Conservation (phyloP, 2,329 filamentous ascomycete species). For the Paradendryphiella salina region DNA sequence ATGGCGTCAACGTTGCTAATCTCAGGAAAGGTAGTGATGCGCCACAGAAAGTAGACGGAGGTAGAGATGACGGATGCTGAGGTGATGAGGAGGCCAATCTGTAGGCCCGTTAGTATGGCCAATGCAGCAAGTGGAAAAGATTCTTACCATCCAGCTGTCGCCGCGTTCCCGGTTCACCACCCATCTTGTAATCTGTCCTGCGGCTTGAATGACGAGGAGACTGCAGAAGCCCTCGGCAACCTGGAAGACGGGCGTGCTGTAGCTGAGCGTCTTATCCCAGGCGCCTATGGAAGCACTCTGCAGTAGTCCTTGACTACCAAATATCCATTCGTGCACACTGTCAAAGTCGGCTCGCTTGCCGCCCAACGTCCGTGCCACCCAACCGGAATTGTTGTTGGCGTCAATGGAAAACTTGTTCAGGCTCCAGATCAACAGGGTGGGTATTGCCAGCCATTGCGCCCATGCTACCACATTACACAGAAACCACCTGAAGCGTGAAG, state of each 20-base stretch:
- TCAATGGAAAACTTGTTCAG: constrained; percentile 95
- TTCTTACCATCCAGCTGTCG: constrained; percentile 91
- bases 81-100: constrained; percentile 86
- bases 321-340: constrained; percentile 81
- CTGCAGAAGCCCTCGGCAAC: constrained; percentile 96
- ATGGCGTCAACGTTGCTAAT: constrained; percentile 91
- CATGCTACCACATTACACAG: constrained; percentile 70
- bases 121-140: not conserved
- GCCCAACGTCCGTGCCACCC: constrained; percentile 79
- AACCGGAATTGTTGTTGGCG: constrained; percentile 67
- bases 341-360: constrained; percentile 65
- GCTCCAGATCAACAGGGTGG: constrained; percentile 88
- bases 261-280: constrained; percentile 87
- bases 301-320: constrained; percentile 80
- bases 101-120: constrained; percentile 39
- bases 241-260: constrained; percentile 93
- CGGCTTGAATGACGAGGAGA: constrained; percentile 89
- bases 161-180: constrained; percentile 90
- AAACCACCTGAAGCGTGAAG: constrained; percentile 73
- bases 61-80: constrained; percentile 92
- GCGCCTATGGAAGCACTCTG: constrained; percentile 79
- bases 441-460: constrained; percentile 85
- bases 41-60: constrained; percentile 94
- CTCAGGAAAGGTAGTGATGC: constrained; percentile 89
- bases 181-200: constrained; percentile 92